These are phyloP conservation scores for Ophiocordyceps sinensis DNA, from an alignment of 2,329 filamentous ascomycete genomes.

Conservation along the genomic window DNA sequence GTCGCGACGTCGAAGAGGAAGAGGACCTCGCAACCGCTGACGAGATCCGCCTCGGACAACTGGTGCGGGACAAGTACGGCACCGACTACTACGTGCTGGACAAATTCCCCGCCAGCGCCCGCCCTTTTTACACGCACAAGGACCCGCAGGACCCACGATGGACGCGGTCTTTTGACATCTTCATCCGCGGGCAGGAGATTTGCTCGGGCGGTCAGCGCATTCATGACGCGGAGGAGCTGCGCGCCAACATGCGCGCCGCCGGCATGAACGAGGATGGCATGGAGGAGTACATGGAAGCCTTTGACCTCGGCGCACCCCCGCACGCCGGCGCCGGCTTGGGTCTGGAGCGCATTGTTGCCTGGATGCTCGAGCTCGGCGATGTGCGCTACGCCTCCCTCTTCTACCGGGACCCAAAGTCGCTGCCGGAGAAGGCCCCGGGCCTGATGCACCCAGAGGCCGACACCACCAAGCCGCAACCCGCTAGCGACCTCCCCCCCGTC, in stretches of 20 bases:
- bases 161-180: slow-evolving; percentile 93
- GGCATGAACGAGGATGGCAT: slow-evolving; percentile 70
- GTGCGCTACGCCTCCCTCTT: slow-evolving; percentile 81
- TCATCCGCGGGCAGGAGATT: slow-evolving; percentile 85
- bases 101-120: slow-evolving; percentile 73
- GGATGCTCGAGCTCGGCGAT: slow-evolving; percentile 75
- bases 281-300: slow-evolving; percentile 81
- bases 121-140: slow-evolving; percentile 86
- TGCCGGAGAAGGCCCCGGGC: slow-evolving; percentile 51
- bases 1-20: slow-evolving; percentile 67
- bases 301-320: slow-evolving; percentile 76
- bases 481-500: slow-evolving; percentile 51
- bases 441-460: slow-evolving; percentile 82
- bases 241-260: slow-evolving; percentile 58
- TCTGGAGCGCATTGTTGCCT: slow-evolving; percentile 75
- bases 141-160: slow-evolving; percentile 56
- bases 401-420: slow-evolving; percentile 75
- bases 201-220: slow-evolving; percentile 89
- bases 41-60: slow-evolving; percentile 70
- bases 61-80: slow-evolving; percentile 73
- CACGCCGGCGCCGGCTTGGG: slow-evolving; percentile 86
- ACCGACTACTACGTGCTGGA: slow-evolving; percentile 92
- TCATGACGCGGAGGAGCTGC: slow-evolving; percentile 61
- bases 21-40: slow-evolving; percentile 78
- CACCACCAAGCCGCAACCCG: slow-evolving; percentile 39